Base-by-base conservation (phyloP, 2,329 filamentous ascomycete genomes). In the Allantophomopsis cytisporea region DNA sequence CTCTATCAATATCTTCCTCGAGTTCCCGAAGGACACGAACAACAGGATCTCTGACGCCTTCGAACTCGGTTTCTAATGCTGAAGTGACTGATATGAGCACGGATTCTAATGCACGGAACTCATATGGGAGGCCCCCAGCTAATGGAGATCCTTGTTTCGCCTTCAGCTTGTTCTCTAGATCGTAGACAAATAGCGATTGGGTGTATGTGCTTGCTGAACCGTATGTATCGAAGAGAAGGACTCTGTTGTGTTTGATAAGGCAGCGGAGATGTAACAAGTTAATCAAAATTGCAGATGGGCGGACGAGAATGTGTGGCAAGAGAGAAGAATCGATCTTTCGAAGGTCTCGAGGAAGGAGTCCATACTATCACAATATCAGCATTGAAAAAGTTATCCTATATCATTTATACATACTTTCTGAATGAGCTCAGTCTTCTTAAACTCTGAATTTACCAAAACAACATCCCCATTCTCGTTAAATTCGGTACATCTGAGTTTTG, bases 321-420 rank as follows among this genome's bases (percentile, higher is more conserved):
- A 93, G 84, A 42, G 86, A 94, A 12, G 88, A 95, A 59, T 98
- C 91, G 54, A 98, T 95, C 63, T 98, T 98, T 52, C 91, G 83
- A 41, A 98, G 68, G 65, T 98, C 91, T 45, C 91, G 88, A 41
- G 91, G 89, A 37, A 95, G 72, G 18, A 96, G 72, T 33, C 88
- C 88, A 57, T 94, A 95, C 83, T 89, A 47, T 48, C 43, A 43
- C 5, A 30, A 38, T 35, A 47, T 55, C 38, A 57, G 47, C 39
- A 45, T 20, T 17, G 36, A 30, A 35, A 32, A 7, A 11, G 20
- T 54, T 34, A 50, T 46, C 38, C 23, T 35, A 11, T 36, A 31
- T 36, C 36, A 30, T 10, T 18, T 35, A 35, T 5, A 38, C 60
- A 39, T 60, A 88, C 84, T 71, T 91, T 95, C 39, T 88, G 87